Evolutionary conservation across 768 basidiomycete species (phyloP), one percentile per base, ranked within the genome.

Genomic region (Xerocomellus chrysenteron): DNA sequence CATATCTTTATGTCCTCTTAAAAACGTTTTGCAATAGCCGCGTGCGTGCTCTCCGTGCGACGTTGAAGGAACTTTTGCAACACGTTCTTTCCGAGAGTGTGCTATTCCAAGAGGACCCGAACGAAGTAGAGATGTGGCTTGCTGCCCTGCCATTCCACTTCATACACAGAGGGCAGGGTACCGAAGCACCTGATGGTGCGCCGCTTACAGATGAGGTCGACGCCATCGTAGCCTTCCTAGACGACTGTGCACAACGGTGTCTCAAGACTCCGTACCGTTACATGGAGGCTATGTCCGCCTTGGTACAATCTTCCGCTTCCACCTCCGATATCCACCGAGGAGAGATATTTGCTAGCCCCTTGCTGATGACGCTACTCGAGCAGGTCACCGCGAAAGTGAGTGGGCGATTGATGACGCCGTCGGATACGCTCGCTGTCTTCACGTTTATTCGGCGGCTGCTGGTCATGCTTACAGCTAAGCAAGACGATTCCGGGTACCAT

Each of bases 181-280:
- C 76, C 1, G 68, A 78, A 56, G 71, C 81, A 2, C 82, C 82
- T 2, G 84, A 88, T 55, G 81, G 78, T 4, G 72, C 79, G 0
- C 67, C 75, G 6, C 73, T 88, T 21, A 76, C 74, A 2, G 82
- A 82, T 44, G 89, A 88, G 72, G 74, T 75, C 12, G 78, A 79
- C 7, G 76, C 77, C 42, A 81, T 87, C 28, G 73, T 88, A 17
- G 55, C 71, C 0, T 94, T 97, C 73, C 63, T 97, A 12, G 95
- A 98, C 60, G 92, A 94, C 49, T 96, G 93, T 65, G 78, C 90
- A 3, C 86, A 88, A 55, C 80, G 91, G 17, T 94, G 88, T 62
- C 67, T 87, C 59, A 92, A 89, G 70, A 88, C 87, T 2, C 91
- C 93, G 0, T 90, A 94, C 68, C 81, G 84, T 30, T 98, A 96